Evolutionary conservation across 371 early-diverging fungal species (phyloP), one percentile per base, ranked within the genome.

Genomic region (Dichotomocladium elegans): DNA sequence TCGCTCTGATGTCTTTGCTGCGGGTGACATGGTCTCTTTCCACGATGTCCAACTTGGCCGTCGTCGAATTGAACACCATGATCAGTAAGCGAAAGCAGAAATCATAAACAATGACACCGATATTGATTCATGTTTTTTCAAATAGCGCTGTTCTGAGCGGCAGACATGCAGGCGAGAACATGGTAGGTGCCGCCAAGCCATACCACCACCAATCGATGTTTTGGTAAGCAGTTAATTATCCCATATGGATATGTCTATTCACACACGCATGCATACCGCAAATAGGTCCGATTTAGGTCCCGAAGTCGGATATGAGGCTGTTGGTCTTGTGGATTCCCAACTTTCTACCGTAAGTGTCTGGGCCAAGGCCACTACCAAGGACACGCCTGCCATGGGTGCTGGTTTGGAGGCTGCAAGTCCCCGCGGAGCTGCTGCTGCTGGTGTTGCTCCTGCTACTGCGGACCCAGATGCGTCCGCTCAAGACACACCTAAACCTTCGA

Each of bases 171-270:
- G 90, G 87, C 52, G 74, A 77, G 61, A 88, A 88, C 64, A 87
- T 88, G 88, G 74, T 77, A 0, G 82, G 82, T 7, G 64, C 61
- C 40, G 63, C 72, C 53, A 82, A 83, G 69, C 62, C 87, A 33
- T 90, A 87, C 62, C 73, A 67, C 31, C 83, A 88, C 58, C 89
- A 88, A 64, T 81, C 88, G 48, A 84, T 88, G 85, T 90, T 88
- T 69, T 90, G 90, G 90, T 58, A 47, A 47, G 63, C 51, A 27
- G 24, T 11, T 45, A 12, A 7, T 24, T 31, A 41, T 53, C 27
- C 3, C 19, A n/a, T 2, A 27, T 34, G 7, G 22, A 27, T 11
- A 46, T 11, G 30, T 28, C 17, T 2, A 25, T 29, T 17, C 33
- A 21, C 14, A 53, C 19, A 8, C 27, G 19, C 28, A 17, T 47